Conservation (phyloP, 768 basidiomycete species). For the Phylloporus sp. region DNA sequence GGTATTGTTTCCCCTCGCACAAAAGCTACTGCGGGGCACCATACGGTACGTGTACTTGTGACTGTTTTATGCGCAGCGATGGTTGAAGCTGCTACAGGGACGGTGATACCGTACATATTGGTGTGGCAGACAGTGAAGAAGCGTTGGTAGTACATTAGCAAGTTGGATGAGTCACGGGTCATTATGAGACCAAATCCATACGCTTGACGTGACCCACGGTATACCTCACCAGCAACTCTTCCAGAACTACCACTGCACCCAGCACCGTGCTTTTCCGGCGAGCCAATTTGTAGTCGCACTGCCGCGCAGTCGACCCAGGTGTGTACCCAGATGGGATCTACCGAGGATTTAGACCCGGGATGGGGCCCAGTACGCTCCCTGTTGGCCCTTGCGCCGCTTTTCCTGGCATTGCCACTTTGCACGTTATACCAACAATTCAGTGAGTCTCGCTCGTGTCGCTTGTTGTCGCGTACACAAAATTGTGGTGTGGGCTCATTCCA, state of each 20-base stretch:
- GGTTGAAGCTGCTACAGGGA: slow-evolving; percentile 33
- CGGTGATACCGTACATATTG: slow-evolving; percentile 62
- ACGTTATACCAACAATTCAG: slow-evolving; percentile 49
- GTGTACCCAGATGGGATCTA: slow-evolving; percentile 6
- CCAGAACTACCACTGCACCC: not conserved
- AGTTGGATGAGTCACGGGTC: not conserved
- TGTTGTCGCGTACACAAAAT: not conserved
- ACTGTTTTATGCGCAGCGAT: not conserved
- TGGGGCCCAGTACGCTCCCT: slow-evolving; percentile 64
- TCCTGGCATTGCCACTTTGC: slow-evolving; percentile 46
- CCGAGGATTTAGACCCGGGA: slow-evolving; percentile 2
- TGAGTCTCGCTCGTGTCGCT: slow-evolving; percentile 23
- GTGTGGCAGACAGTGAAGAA: slow-evolving; percentile 40
- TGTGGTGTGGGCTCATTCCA: no score
- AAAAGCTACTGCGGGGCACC: slow-evolving; percentile 73
- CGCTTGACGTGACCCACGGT: no score
- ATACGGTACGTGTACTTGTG: slow-evolving; percentile 49
- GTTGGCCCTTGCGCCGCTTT: slow-evolving; percentile 49
- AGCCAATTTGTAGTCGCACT: not conserved
- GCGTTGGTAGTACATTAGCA: no score
- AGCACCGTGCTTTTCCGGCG: not conserved
- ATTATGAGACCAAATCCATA: no score
- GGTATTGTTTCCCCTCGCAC: slow-evolving; percentile 79
- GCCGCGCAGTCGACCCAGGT: not conserved
- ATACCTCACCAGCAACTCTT: not conserved